Base-by-base conservation (phyloP, 306 rosid genomes). In the Prunus kanzakura region DNA sequence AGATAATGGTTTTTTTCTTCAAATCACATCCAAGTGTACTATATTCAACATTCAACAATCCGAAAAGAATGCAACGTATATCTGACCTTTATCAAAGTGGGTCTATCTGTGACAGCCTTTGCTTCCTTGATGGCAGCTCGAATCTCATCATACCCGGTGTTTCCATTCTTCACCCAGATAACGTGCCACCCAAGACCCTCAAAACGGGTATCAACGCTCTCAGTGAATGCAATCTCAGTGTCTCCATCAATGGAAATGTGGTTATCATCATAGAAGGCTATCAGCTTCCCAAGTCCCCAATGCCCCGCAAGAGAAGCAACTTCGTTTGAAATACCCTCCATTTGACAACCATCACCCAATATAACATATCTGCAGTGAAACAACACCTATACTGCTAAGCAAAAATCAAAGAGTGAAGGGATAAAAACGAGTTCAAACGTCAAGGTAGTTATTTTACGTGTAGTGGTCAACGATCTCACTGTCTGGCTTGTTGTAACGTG, bases 141-240 rank as follows among this genome's bases (percentile, higher is more conserved):
- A 64, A 96, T 92, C 8, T 92, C 98, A 86, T 96, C 97, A 76
- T 86, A 96, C 35, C 97, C 98, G 23, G 82, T 88, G 88, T 96
- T 96, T 76, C 99, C 99, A 75, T 96, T 92, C 97, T 92, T 89
- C 69, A 96, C 99, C 98, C 98, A 96, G 76, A 96, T 87, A 76
- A 96, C 91, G 25, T 96, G 97, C 99, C 99, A 96, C 22, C 99
- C 99, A 73, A 96, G 99, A 70, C 83, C 98, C 88, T 96, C 98
- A 66, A 88, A 96, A 76, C 99, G 98, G 51, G 69, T 84, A 38
- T 87, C 96, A 61, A 91, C 99, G 79, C 71, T 83, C 93, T 96
- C 99, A 0, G 99, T 96, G 82, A 96, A 96, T 0, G 98, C 98
- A 78, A 96, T 96, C 67, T 92, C 91, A 0, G 99, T 96, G 84